Evolutionary conservation across 352 stramenopile species (phyloP).

Genomic region (Globisporangium barbulae): DNA sequence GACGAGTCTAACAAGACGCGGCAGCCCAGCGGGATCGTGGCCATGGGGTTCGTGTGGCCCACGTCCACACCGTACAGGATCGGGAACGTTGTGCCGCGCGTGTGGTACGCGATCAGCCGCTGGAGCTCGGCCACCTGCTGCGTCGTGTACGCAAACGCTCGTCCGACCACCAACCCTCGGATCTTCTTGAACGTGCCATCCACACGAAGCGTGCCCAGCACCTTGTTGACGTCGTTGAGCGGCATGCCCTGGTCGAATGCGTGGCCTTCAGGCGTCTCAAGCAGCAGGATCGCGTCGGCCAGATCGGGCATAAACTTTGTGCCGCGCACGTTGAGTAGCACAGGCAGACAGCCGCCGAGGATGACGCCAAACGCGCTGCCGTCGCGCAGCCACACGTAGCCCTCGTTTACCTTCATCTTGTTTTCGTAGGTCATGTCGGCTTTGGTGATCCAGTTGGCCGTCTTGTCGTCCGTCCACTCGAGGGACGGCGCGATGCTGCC

Average conservation of each 20-base stretch:
- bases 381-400: constrained; percentile 40
- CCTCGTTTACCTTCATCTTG: constrained; percentile 38
- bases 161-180: constrained; percentile 45
- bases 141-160: constrained; percentile 38
- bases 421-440: constrained; percentile 39
- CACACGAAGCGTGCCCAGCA: constrained; percentile 38
- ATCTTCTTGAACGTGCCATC: constrained; percentile 55
- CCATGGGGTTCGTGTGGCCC: constrained; percentile 56
- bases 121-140: constrained; percentile 41
- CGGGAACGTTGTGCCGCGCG: constrained; percentile 37
- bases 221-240: constrained; percentile 40
- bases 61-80: constrained; percentile 60
- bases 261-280: constrained; percentile 49
- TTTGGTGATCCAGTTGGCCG: constrained; percentile 50
- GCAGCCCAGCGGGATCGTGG: constrained; percentile 48
- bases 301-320: constrained; percentile 46
- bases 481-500: constrained; percentile 31
- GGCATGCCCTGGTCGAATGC: constrained; percentile 56
- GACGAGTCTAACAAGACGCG: constrained; percentile 35
- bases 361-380: constrained; percentile 31
- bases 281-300: constrained; percentile 36
- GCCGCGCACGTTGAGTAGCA: constrained; percentile 51
- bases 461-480: constrained; percentile 66
- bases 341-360: constrained; percentile 54
- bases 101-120: constrained; percentile 51